Base-by-base conservation (phyloP, 352 stramenopile genomes). In the Salisapilia sapeloensis region DNA sequence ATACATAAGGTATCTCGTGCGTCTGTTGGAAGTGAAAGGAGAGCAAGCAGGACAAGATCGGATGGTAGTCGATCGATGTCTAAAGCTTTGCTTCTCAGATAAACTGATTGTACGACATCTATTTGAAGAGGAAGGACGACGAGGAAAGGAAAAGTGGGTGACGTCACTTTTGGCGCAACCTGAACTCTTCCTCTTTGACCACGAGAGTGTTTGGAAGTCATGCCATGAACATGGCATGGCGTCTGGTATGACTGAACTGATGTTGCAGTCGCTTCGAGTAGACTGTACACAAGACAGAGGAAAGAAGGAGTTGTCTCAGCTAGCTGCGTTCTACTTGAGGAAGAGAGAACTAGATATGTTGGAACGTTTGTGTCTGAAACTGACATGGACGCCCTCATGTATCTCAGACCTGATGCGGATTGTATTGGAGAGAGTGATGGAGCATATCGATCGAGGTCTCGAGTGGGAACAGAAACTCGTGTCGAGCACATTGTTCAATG, bases 1-100 rank as follows among this genome's bases (percentile, higher is more conserved):
- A 14, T 87, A 85, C 35, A 76, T 82, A 25, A 40, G 45, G 27
- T 87, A 85, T 23, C 44, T 87, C 9, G 55, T 81, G 3, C 62
- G 57, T 1, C 49, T 87, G 8, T 37, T 87, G 13, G 64, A 80
- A 45, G 48, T 48, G 4, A 65, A 66, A 8, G 31, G 46, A 0
- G 34, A 56, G 4, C 28, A 57, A 32, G 55, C 55, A 22, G 69
- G 67, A 1, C 56, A 52, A 35, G 56, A 83, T 20, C 12, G 31
- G 5, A 20, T 50, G 37, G 35, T 87, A 19, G 62, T 87, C 6
- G 56, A 71, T 29, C 50, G 57, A 9, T 87, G 71, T 19, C 43
- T 87, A 27, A 42, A 67, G 3, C 31, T 87, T 15, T 72, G 63
- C 15, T 85, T 83, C 39, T 52, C 40, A 18, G 63, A 53, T 6